Evolutionary conservation across 2,329 filamentous ascomycete species (phyloP).

Genomic region (Aspergillus transmontanensis): DNA sequence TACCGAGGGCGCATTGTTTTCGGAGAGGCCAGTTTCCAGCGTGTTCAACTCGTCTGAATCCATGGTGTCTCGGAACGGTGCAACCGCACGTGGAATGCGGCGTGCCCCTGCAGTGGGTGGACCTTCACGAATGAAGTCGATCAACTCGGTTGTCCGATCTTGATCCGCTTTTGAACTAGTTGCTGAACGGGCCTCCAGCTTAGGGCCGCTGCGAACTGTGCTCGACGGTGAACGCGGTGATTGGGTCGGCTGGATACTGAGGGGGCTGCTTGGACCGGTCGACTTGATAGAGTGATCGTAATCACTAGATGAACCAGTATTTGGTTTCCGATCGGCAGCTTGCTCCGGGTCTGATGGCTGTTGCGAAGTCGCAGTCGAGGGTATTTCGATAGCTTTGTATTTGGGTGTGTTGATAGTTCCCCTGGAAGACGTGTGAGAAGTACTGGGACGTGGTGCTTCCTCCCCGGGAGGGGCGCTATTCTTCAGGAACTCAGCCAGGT

Average conservation of each 20-base stretch:
- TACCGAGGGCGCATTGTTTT: slow-evolving; percentile 38
- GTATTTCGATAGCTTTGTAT: slow-evolving; percentile 26
- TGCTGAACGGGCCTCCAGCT: slow-evolving; percentile 72
- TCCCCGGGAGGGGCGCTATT: slow-evolving; percentile 38
- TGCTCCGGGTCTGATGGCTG: slow-evolving; percentile 34
- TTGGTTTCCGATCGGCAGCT: slow-evolving; percentile 73
- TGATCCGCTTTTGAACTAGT: slow-evolving; percentile 63
- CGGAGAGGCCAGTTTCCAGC: slow-evolving; percentile 32
- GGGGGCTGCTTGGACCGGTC: slow-evolving; percentile 10
- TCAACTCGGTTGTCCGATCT: slow-evolving; percentile 79
- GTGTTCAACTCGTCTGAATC: slow-evolving; percentile 72
- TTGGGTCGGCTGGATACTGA: slow-evolving; percentile 16
- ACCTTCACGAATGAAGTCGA: slow-evolving; percentile 91
- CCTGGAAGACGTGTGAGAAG: slow-evolving; percentile 22
- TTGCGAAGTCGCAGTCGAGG: slow-evolving; percentile 12
- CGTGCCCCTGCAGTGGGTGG: slow-evolving; percentile 67
- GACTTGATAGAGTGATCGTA: slow-evolving; percentile 88
- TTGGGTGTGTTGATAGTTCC: slow-evolving; percentile 29
- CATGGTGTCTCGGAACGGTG: slow-evolving; percentile 81
- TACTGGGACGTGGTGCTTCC: slow-evolving; percentile 21
- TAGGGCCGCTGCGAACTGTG: slow-evolving; percentile 39
- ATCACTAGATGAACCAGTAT: slow-evolving; percentile 73
- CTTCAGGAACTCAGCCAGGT: slow-evolving; percentile 42
- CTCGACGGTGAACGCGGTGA: slow-evolving; percentile 20
- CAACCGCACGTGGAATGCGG: slow-evolving; percentile 78